phyloP scores from a whole-genome alignment of 2,329 filamentous ascomycete genomes.

The Cladophialophora chaetospira region DNA sequence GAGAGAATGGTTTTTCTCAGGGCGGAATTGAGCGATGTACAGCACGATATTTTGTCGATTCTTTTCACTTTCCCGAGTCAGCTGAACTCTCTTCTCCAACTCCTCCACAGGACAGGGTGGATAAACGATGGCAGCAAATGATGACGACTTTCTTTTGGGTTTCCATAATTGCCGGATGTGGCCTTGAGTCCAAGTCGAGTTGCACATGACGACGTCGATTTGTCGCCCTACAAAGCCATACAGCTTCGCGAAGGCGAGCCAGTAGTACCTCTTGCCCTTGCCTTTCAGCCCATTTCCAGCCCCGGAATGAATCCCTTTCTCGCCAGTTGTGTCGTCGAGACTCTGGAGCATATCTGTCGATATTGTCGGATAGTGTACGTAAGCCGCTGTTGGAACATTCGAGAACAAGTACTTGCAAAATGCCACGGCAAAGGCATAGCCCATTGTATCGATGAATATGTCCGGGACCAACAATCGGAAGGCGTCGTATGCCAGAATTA shows the following conservation, averaged over 20 bases:
- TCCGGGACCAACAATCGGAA: constrained; percentile 91
- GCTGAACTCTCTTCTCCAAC: constrained; percentile 71
- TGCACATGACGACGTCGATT: constrained; percentile 95
- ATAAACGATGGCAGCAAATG: constrained; percentile 75
- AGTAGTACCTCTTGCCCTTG: constrained; percentile 75
- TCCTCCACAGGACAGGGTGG: constrained; percentile 90
- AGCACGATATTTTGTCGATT: constrained; percentile 72
- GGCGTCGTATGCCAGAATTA: constrained; percentile 87
- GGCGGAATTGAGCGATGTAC: constrained; percentile 96
- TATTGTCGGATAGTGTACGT: constrained; percentile 97
- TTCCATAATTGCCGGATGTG: constrained; percentile 80
- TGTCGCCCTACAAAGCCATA: constrained; percentile 82
- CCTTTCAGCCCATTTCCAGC: constrained; percentile 73
- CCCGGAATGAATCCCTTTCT: constrained; percentile 79
- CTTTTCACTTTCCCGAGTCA: constrained; percentile 63
- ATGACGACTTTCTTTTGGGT: constrained; percentile 45
- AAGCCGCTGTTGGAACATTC: constrained; percentile 79
- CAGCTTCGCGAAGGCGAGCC: constrained; percentile 77
- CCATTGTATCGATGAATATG: constrained; percentile 96
- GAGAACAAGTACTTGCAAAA: constrained; percentile 81
- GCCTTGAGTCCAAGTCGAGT: constrained; percentile 88
- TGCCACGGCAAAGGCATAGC: constrained; percentile 87
- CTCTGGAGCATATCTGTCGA: constrained; percentile 95
- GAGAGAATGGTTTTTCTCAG: constrained; percentile 92
- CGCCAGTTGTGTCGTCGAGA: constrained; percentile 66